Evolutionary conservation across 352 stramenopile species (phyloP).

Genomic region (Phytophthora nicotianae): DNA sequence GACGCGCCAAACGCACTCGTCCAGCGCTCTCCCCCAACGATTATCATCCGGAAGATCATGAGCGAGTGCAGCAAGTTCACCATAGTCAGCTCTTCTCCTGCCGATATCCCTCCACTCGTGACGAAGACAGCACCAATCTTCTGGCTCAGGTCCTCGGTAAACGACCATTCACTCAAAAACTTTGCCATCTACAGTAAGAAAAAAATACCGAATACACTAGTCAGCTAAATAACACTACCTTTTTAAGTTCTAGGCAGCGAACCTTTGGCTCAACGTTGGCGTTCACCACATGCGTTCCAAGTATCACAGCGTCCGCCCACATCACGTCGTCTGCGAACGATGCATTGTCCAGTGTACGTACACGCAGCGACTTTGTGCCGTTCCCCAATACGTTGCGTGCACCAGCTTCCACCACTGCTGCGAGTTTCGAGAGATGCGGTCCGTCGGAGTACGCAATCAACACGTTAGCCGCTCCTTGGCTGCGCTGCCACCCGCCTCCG

Average conservation of each 20-base stretch:
- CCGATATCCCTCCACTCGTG: slow-evolving; percentile 78
- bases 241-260: neutral
- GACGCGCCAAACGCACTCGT: slow-evolving; percentile 86
- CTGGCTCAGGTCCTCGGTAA: slow-evolving; percentile 72
- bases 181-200: slow-evolving; percentile 49
- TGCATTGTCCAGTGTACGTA: slow-evolving; percentile 59
- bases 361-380: slow-evolving; percentile 46
- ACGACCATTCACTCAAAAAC: slow-evolving; percentile 78
- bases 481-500: slow-evolving; percentile 14
- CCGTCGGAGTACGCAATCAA: slow-evolving; percentile 79
- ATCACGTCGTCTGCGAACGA: slow-evolving; percentile 83
- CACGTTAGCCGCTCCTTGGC: slow-evolving; percentile 40
- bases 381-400: slow-evolving; percentile 41
- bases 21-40: slow-evolving; percentile 86
- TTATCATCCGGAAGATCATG: slow-evolving; percentile 89
- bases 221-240: neutral
- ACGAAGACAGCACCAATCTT: slow-evolving; percentile 90
- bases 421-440: slow-evolving; percentile 74
- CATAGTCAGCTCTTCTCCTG: slow-evolving; percentile 87
- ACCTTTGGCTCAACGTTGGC: slow-evolving; percentile 89
- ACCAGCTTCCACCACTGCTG: slow-evolving; percentile 63
- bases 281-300: slow-evolving; percentile 87
- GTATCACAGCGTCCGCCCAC: slow-evolving; percentile 84
- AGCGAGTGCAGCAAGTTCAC: slow-evolving; percentile 87
- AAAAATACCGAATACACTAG: neutral